Evolutionary conservation across 176 grass and related monocot species (phyloP).

Genomic region (Oropetium thomaeum): DNA sequence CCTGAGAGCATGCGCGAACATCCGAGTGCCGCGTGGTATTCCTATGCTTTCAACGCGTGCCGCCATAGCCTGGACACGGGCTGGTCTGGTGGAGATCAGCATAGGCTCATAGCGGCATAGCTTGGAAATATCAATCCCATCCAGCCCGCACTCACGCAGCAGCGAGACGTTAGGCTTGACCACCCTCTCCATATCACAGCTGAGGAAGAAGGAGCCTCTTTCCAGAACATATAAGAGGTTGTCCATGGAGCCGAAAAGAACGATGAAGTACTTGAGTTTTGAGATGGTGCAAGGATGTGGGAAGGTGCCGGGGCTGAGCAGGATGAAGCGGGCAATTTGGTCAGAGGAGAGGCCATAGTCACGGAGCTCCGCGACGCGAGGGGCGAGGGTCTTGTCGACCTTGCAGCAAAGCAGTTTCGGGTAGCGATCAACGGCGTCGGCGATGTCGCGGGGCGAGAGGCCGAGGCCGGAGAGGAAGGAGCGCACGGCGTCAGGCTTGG

Average conservation of each 20-base stretch:
- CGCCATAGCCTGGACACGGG: background rate
- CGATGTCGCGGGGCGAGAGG: constrained; percentile 3
- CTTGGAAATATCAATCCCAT: constrained; percentile 24
- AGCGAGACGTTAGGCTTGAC: constrained; percentile 42
- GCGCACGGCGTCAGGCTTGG: constrained; percentile 35
- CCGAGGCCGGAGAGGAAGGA: constrained; percentile 34
- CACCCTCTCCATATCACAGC: constrained; percentile 26
- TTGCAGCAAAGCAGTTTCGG: constrained; percentile 8
- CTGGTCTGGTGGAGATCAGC: constrained; percentile 23
- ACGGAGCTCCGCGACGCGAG: background rate
- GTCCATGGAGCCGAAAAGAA: background rate
- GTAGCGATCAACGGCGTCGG: background rate
- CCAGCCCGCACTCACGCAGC: constrained; percentile 34
- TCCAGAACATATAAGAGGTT: background rate
- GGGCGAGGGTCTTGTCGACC: constrained; percentile 21
- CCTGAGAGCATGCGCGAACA: constrained; percentile 30
- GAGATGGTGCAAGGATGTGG: background rate
- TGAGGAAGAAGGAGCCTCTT: constrained; percentile 20
- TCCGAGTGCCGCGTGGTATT: background rate
- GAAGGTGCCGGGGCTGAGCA: background rate
- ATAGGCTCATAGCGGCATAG: background rate
- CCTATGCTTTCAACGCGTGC: constrained; percentile 11
- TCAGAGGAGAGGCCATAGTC: background rate
- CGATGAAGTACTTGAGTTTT: constrained; percentile 25
- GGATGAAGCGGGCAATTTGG: background rate